Percentiles rank a stretch among this genome's conserved stretches.
Conservation (phyloP, 2,329 filamentous ascomycete species). For the Orbilia blumenaviensis region DNA sequence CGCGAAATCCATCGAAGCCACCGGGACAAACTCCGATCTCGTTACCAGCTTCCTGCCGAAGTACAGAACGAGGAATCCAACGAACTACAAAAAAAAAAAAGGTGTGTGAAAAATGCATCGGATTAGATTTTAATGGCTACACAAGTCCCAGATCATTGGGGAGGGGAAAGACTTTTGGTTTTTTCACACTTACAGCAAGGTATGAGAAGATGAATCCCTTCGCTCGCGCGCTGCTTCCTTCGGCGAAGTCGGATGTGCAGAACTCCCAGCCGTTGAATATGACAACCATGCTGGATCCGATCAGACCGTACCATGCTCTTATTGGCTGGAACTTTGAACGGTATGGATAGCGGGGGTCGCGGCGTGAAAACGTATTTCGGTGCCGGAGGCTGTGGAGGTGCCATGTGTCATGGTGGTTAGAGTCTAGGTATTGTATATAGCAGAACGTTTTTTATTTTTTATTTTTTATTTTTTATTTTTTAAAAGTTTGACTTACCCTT, state of each 20-base stretch:
- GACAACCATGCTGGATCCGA: slow-evolving; percentile 45
- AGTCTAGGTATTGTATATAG: no score
- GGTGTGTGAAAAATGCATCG: no score
- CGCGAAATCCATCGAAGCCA: slow-evolving; percentile 51
- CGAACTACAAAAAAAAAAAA: slow-evolving; percentile 6
- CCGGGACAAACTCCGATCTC: slow-evolving; percentile 45
- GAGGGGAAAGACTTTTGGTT: no score
- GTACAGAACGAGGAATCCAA: slow-evolving; percentile 49
- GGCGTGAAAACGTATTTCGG: slow-evolving; percentile 41
- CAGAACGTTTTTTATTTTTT: no score
- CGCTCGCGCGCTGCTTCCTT: slow-evolving; percentile 41
- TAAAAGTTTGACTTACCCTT: slow-evolving; percentile 30
- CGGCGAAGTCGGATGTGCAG: slow-evolving; percentile 33
- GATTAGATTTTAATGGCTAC: background rate
- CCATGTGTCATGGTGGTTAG: no score
- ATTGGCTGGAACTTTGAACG: slow-evolving; percentile 58
- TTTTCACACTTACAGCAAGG: slow-evolving; percentile 30
- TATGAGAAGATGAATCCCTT: slow-evolving; percentile 49
- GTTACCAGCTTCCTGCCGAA: slow-evolving; percentile 42
- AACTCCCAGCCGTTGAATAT: slow-evolving; percentile 54
- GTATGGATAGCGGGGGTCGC: slow-evolving; percentile 57
- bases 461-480: no score
- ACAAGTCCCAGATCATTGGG: background rate
- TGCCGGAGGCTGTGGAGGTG: slow-evolving; percentile 29
- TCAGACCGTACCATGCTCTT: slow-evolving; percentile 57